Conservation (phyloP, 371 early-diverging fungal genomes). For the Rhizopus sp. region DNA sequence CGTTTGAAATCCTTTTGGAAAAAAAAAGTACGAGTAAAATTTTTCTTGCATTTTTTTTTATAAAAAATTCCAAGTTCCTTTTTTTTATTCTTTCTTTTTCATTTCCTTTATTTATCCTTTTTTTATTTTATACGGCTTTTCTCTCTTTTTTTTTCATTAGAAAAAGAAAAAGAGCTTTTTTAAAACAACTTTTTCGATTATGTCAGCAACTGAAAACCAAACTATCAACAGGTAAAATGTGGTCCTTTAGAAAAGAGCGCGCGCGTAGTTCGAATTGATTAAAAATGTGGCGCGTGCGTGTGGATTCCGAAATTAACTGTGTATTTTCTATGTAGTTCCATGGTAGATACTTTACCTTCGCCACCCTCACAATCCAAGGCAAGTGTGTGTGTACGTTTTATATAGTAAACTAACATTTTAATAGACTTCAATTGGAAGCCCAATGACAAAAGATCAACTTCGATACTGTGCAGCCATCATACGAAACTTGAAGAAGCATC, state of each 20-base stretch:
- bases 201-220: background rate
- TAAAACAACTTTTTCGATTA: background rate
- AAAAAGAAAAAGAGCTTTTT: background rate
- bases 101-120: slow-evolving; percentile 4
- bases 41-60: slow-evolving; percentile 11
- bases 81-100: background rate
- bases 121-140: background rate
- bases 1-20: too few relatives aligned
- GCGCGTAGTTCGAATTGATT: slow-evolving; percentile 1
- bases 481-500: slow-evolving; percentile 71
- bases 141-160: background rate
- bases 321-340: background rate
- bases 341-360: slow-evolving; percentile 15
- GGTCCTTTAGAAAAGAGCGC: background rate
- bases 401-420: background rate
- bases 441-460: slow-evolving; percentile 75
- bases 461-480: slow-evolving; percentile 81
- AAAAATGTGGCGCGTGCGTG: slow-evolving; percentile 1
- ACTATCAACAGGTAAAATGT: slow-evolving; percentile 3
- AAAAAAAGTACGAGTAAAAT: background rate
- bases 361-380: slow-evolving; percentile 12
- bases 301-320: background rate
- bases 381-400: background rate
- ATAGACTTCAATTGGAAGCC: background rate
- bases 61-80: background rate